A percentile compares a stretch with the other conserved stretches of the same genome.
Evolutionary conservation across 345 rosid species (phyloP).

Genomic region (Eutrema yunnanense): DNA sequence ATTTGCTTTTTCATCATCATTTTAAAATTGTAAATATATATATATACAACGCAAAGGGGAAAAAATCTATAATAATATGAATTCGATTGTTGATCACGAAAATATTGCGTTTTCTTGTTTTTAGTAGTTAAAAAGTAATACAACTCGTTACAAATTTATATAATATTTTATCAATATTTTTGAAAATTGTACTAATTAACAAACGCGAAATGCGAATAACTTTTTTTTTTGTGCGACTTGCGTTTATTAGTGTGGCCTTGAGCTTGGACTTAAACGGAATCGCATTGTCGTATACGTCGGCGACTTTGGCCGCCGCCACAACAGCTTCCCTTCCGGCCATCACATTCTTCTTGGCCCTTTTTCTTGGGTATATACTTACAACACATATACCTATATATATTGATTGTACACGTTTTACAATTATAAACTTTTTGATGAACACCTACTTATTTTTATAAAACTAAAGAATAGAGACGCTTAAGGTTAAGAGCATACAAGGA

Average conservation of each 20-base stretch:
- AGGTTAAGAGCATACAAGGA: slow-evolving; percentile 51
- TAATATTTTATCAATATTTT: background rate
- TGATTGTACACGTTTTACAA: too few relatives aligned
- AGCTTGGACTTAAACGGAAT: slow-evolving; percentile 62
- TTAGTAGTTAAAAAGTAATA: background rate
- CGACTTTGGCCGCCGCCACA: slow-evolving; percentile 86
- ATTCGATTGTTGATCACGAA: background rate
- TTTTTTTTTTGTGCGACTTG: background rate
- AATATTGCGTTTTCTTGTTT: background rate
- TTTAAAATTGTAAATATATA: background rate
- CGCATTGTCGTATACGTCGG: slow-evolving; percentile 67
- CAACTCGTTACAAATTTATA: background rate
- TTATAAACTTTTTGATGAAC: background rate
- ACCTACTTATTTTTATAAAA: background rate
- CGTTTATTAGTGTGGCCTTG: slow-evolving; percentile 45
- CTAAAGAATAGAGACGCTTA: slow-evolving; percentile 62
- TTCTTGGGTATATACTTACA: slow-evolving; percentile 44
- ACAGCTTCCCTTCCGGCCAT: slow-evolving; percentile 79
- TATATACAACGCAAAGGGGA: background rate
- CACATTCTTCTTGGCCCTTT: slow-evolving; percentile 82
- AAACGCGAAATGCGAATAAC: background rate
- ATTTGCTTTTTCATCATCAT: background rate
- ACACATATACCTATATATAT: background rate
- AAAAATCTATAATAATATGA: background rate
- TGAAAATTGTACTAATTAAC: background rate